Evolutionary conservation across 768 basidiomycete genomes (phyloP), one percentile per base, ranked within the genome.

Genomic region (Termitomyces sp.): DNA sequence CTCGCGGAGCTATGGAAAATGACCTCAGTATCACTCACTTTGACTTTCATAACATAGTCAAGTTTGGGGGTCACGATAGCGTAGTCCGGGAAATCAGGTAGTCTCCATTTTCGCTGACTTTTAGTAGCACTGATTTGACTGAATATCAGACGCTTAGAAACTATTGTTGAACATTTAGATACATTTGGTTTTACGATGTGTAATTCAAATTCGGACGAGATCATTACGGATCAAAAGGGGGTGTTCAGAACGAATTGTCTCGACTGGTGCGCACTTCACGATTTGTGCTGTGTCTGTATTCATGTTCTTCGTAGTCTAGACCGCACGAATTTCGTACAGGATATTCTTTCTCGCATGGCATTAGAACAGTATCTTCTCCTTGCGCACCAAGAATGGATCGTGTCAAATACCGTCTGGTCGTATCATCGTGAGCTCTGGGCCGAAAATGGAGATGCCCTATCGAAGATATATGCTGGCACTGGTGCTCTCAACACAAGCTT

Each of bases 311-410:
- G 49, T 64, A 97, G 97, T 70, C 75, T 99, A 61, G 96, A 99
- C 66, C 87, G 97, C 39, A 99, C 97, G 4, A 99, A 99, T 70
- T 96, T 98, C 63, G 87, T 97, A 1, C 92, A 99, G 71, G 96
- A 98, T 66, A 93, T 97, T 64, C 76, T 98, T 44, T 96, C 95
- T 4, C 82, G 88, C 13, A 81, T 81, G 42, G 84, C 87, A 0
- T 76, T 98, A 16, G 88, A 94, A 65, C 83, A 90, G 60, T 98
- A 92, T 67, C 81, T 98, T 36, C 69, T 78, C 42, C 86, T 93
- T 39, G 84, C 90, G 50, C 86, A 86, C 41, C 83, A 86, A 2
- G 88, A 88, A 67, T 94, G 91, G 89, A 66, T 84, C 29, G 79
- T 81, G 53, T 84, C 84, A 10, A 77, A 75, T 57, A 72, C 80